phyloP scores from a whole-genome alignment of 371 early-diverging fungal genomes.

The Basidiobolus heterosporus region DNA sequence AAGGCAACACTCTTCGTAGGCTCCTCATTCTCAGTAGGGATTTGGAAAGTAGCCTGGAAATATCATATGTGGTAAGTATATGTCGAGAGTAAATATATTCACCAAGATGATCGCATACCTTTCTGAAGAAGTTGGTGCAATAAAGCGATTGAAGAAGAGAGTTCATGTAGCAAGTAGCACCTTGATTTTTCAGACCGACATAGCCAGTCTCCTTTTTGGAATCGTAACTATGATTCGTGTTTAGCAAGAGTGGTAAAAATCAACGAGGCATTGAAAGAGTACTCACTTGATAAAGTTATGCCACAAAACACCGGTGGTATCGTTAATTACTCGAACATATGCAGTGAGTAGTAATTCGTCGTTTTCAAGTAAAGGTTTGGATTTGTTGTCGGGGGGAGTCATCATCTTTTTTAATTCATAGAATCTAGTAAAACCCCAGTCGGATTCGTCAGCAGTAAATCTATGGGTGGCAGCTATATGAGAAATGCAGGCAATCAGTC shows the following conservation, averaged over 20 bases:
- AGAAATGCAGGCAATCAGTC: not conserved
- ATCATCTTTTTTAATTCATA: slow-evolving; percentile 34
- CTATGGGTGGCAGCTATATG: slow-evolving; percentile 61
- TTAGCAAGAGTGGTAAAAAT: not conserved
- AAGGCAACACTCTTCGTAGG: slow-evolving; percentile 70
- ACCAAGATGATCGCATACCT: slow-evolving; percentile 10
- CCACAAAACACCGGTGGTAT: slow-evolving; percentile 86
- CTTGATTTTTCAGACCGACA: slow-evolving; percentile 94
- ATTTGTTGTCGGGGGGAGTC: slow-evolving; percentile 20
- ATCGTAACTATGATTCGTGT: slow-evolving; percentile 38
- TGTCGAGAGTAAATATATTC: not conserved
- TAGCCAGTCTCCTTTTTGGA: slow-evolving; percentile 81
- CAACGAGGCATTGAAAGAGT: slow-evolving; percentile 2
- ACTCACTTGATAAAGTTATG: slow-evolving; percentile 67
- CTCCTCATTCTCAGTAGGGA: slow-evolving; percentile 77
- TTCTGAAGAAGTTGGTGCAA: slow-evolving; percentile 88
- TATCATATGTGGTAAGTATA: not conserved
- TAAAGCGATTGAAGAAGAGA: slow-evolving; percentile 94
- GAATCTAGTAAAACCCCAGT: slow-evolving; percentile 90
- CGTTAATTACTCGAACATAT: slow-evolving; percentile 62
- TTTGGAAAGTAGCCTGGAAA: slow-evolving; percentile 54
- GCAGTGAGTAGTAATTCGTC: slow-evolving; percentile 52
- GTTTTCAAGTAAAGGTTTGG: slow-evolving; percentile 44
- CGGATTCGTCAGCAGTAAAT: slow-evolving; percentile 64
- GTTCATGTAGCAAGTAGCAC: slow-evolving; percentile 99